Conservation (phyloP, 1,139 yeast species). For the Nakaseomyces uthaithaninus region DNA sequence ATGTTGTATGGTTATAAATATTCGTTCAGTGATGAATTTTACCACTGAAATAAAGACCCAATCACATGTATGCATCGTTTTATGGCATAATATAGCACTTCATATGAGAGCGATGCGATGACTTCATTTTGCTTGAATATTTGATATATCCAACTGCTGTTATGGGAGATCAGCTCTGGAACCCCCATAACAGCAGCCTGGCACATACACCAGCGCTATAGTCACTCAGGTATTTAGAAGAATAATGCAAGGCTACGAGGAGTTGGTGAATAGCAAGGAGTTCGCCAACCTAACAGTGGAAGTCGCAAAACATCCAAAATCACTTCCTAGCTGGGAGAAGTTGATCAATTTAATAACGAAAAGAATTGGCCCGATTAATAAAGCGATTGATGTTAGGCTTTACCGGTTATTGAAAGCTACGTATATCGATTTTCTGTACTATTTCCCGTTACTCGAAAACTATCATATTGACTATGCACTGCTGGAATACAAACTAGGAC, state of each 20-base stretch:
- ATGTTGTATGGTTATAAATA: too few species aligned
- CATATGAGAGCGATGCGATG: too few species aligned
- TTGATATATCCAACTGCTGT: too few species aligned
- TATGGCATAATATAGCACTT: too few species aligned
- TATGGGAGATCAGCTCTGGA: too few species aligned
- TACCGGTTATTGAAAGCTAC: conserved; percentile 27
- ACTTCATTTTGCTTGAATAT: too few species aligned
- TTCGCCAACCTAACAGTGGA: conserved; percentile 23
- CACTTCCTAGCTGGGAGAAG: conserved; percentile 28
- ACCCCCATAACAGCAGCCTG: too few species aligned
- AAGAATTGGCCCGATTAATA: conserved; percentile 24
- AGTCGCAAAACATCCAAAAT: conserved; percentile 24
- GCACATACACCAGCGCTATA: too few species aligned
- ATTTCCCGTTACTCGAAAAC: conserved; percentile 64
- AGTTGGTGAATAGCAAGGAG: conserved; percentile 18
- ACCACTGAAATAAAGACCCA: too few species aligned
- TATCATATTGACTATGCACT: conserved; percentile 76
- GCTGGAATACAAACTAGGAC: conserved; percentile 54
- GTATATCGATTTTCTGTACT: conserved; percentile 48
- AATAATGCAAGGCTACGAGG: conserved; percentile 19
- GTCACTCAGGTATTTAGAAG: neutral
- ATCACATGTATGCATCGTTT: too few species aligned
- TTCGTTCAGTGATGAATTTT: too few species aligned
- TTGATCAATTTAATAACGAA: conserved; percentile 25
- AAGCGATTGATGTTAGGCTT: conserved; percentile 28